Conservation (phyloP, 164 flowering plant genomes). For the Warburgia ugandensis region DNA sequence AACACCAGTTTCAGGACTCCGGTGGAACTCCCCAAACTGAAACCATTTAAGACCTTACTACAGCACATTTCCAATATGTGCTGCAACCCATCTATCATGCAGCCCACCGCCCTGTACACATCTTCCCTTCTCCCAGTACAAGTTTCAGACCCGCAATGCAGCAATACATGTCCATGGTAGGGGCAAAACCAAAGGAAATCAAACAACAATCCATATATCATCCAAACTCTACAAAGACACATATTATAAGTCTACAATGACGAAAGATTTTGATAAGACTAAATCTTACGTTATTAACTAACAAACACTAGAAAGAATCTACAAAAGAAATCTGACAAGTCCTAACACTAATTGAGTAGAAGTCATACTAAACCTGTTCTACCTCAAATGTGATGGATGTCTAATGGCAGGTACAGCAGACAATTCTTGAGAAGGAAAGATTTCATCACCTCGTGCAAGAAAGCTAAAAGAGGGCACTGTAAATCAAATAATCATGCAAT, state of each 20-base stretch:
- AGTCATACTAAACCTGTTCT: slow-evolving; percentile 41
- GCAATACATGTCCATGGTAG: too few relatives aligned
- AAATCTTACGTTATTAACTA: not conserved
- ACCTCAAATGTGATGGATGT: slow-evolving; percentile 34
- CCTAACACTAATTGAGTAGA: too few relatives aligned
- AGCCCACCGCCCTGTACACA: too few relatives aligned
- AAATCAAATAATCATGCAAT: not conserved
- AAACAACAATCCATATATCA: not conserved
- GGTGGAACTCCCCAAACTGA: too few relatives aligned
- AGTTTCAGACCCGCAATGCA: too few relatives aligned
- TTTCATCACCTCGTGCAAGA: slow-evolving; percentile 46
- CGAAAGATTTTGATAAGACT: not conserved
- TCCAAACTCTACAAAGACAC: not conserved
- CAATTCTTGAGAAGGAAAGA: slow-evolving; percentile 36
- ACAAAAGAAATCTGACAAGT: not conserved
- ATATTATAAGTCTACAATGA: not conserved
- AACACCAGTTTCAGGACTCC: too few relatives aligned
- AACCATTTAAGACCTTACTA: too few relatives aligned
- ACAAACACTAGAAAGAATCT: not conserved
- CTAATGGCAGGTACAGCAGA: slow-evolving; percentile 22
- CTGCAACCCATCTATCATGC: too few relatives aligned
- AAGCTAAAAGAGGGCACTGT: slow-evolving; percentile 41
- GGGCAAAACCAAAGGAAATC: too few relatives aligned
- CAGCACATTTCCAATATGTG: too few relatives aligned
- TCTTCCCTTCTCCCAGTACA: too few relatives aligned